These are phyloP conservation scores for Vickermania ingenoplastis DNA, from an alignment of 208 protist genomes.

Conservation along the genomic window DNA sequence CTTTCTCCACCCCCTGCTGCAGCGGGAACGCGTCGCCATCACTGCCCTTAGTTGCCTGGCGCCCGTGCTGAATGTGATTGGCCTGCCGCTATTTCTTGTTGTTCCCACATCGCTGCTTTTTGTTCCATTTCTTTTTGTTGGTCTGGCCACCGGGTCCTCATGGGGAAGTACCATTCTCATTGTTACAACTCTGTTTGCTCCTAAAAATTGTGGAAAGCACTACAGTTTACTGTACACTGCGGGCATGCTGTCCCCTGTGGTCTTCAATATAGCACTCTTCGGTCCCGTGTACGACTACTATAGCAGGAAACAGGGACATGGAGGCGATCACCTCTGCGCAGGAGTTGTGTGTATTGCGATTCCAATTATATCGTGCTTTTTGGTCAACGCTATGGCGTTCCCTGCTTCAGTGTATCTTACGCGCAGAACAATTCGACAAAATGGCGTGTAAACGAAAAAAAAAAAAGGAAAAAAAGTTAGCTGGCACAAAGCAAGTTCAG, in stretches of 20 bases:
- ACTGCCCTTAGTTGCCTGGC: conserved; percentile 32
- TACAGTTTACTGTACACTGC: conserved; percentile 79
- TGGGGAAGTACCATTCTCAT: conserved; percentile 72
- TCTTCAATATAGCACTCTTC: conserved; percentile 76
- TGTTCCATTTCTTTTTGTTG: conserved; percentile 62
- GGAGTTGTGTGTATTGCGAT: conserved; percentile 44
- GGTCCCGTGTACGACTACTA: conserved; percentile 65
- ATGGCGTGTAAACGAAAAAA: not conserved
- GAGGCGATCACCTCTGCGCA: conserved; percentile 21
- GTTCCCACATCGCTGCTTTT: conserved; percentile 23
- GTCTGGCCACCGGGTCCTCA: conserved; percentile 60
- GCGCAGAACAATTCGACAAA: not conserved
- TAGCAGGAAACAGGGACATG: conserved; percentile 23
- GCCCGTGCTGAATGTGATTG: conserved; percentile 51
- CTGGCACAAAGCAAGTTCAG: too few species aligned
- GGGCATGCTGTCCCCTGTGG: conserved; percentile 62
- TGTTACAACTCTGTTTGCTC: conserved; percentile 49
- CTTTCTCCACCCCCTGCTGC: conserved; percentile 27
- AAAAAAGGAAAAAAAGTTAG: not conserved
- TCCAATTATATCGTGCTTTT: conserved; percentile 38
- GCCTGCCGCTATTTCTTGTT: conserved; percentile 48
- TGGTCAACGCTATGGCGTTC: conserved; percentile 36
- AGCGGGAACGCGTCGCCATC: conserved; percentile 24
- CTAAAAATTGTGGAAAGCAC: conserved; percentile 65
- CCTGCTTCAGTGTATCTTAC: conserved; percentile 6